Conservation (phyloP, 495 filamentous ascomycete genomes). For the Penicillium maclennaniae region DNA sequence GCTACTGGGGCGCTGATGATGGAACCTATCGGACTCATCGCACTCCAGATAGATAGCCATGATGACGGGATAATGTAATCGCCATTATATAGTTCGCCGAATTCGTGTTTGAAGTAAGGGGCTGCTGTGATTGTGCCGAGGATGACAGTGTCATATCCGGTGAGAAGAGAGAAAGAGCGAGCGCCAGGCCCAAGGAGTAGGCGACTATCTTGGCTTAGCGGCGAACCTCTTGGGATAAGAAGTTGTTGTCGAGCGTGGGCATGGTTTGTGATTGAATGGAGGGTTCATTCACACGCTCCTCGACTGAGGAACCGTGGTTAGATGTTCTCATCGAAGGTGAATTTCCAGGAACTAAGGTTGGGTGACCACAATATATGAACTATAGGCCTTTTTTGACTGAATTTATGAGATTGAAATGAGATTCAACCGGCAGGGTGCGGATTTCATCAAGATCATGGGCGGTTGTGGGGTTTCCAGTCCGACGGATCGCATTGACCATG, state of each 20-base stretch:
- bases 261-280: not conserved
- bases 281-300: not conserved
- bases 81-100: constrained; percentile 27
- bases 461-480: constrained; percentile 51
- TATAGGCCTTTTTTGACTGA: too few relatives aligned
- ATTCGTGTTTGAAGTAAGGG: constrained; percentile 38
- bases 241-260: not conserved
- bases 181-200: constrained; percentile 25
- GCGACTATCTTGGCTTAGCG: constrained; percentile 21
- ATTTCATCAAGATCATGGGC: constrained; percentile 58
- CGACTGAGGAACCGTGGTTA: not conserved
- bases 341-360: too few relatives aligned
- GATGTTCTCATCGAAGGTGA: too few relatives aligned
- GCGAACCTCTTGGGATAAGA: constrained; percentile 10
- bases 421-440: constrained; percentile 46
- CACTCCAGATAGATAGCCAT: constrained; percentile 45
- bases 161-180: constrained; percentile 35
- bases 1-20: constrained; percentile 34
- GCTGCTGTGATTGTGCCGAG: constrained; percentile 44
- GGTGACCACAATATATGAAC: too few relatives aligned
- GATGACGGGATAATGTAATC: constrained; percentile 42
- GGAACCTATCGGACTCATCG: constrained; percentile 35
- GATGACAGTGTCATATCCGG: constrained; percentile 44
- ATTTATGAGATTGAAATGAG: too few relatives aligned
- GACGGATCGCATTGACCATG: constrained; percentile 44